Base-by-base conservation (phyloP, 73 alveolate genomes). In the Durusdinium trenchii region DNA sequence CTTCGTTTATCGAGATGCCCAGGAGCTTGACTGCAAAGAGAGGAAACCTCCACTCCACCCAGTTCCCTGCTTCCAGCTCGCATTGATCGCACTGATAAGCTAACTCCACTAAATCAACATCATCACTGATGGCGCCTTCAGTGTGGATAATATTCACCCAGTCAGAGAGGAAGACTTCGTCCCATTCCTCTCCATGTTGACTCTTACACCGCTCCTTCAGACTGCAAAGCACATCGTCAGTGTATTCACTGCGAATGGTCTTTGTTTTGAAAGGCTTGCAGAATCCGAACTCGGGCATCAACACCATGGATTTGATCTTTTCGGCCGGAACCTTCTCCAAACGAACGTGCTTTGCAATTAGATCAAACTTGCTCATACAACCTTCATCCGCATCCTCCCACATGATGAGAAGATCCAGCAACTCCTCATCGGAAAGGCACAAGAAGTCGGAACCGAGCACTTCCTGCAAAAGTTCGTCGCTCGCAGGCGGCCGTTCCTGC, bases 31-130 rank as follows among this genome's bases (percentile, higher is more conserved):
- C 85, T 7, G 52, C 85, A 75, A 36, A 75, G 16, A 9, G 32
- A 30, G 85, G 85, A 16, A 75, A 52, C 51, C 85, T 75, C 85
- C 85, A 75, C 51, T 75, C 85, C 26, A 75, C 12, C 85, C 85
- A 75, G 54, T 75, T n/a, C 14, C 85, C 85, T 75, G 85, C 85
- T 14, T 16, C 35, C 85, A 75, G 30, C n/a, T 1, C 0, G n/a
- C 18, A 60, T 1, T 60, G 1, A 38, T 38, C 42, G 23, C 52
- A 32, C 36, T 3, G 4, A 6, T 16, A 36, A 1, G 16, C 42
- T 35, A 30, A 9, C 32, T 38, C 20, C 51, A 38, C 54, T 52
- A 16, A 38, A 23, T 10, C 12, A 6, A 42, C 12, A 12, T 16
- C 69, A 57, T 9, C 12, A 52, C 54, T 40, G 12, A 1, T 7